Evolutionary conservation across 805 yeast species (phyloP).

Genomic region (Ogataea ramenticola): DNA sequence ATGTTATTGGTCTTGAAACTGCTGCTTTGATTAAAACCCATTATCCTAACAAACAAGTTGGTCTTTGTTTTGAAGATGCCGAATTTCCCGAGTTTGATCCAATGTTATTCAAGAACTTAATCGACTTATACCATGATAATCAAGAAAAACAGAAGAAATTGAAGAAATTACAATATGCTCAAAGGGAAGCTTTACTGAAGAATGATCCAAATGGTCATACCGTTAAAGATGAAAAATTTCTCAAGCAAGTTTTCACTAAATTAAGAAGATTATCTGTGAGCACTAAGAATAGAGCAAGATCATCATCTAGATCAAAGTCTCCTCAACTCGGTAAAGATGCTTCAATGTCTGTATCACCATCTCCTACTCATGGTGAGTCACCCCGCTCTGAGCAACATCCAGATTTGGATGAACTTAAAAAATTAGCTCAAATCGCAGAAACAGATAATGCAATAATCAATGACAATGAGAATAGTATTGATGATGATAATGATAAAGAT

Average conservation of each 20-base stretch:
- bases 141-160: neutral
- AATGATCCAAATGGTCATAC: neutral
- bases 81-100: constrained; percentile 21
- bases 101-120: neutral
- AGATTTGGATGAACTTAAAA: too few relatives aligned
- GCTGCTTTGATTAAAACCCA: constrained; percentile 37
- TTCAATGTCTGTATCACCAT: neutral
- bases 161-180: neutral
- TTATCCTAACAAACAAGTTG: constrained; percentile 30
- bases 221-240: neutral
- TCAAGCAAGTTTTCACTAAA: neutral
- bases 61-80: constrained; percentile 32
- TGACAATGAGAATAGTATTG: too few relatives aligned
- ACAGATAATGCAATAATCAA: too few relatives aligned
- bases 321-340: neutral
- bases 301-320: neutral
- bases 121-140: neutral
- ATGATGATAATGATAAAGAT: too few relatives aligned
- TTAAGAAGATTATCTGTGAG: neutral
- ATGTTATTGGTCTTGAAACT: constrained; percentile 43
- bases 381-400: too few relatives aligned
- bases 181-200: neutral
- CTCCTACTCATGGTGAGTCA: neutral
- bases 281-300: neutral
- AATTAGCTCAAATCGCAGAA: too few relatives aligned